Percentiles rank a stretch among this genome's conserved stretches.
These are phyloP conservation scores for Eruca vesicaria DNA, from an alignment of 441 rosid genomes.

Conservation along the genomic window DNA sequence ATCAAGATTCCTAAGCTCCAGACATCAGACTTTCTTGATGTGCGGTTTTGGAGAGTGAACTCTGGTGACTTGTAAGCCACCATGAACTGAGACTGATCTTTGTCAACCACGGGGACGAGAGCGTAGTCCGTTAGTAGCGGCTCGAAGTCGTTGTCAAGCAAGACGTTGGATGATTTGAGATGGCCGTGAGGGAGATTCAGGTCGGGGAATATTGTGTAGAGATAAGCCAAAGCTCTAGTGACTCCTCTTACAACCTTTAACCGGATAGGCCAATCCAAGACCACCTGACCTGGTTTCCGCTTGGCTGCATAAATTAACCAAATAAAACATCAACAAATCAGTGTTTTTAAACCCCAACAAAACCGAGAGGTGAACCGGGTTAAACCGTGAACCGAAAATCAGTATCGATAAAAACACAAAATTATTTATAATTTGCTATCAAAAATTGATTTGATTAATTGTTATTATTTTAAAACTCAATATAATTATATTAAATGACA, in stretches of 20 bases:
- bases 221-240: constrained; percentile 65
- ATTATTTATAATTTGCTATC: no score
- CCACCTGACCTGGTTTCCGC: constrained; percentile 40
- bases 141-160: constrained; percentile 51
- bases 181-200: constrained; percentile 71
- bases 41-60: constrained; percentile 44
- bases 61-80: constrained; percentile 87
- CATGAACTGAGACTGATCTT: constrained; percentile 69
- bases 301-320: constrained; percentile 41
- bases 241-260: constrained; percentile 80
- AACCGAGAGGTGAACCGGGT: background rate
- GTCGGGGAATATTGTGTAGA: constrained; percentile 52
- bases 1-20: constrained; percentile 90
- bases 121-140: constrained; percentile 67
- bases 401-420: no score
- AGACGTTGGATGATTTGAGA: constrained; percentile 84
- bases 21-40: constrained; percentile 65
- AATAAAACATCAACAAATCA: background rate
- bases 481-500: no score
- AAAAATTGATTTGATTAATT: no score
- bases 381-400: background rate
- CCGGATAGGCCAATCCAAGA: constrained; percentile 73
- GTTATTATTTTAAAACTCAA: no score
- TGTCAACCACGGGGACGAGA: constrained; percentile 54
- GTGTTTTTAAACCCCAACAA: background rate